Percentiles rank a stretch among this genome's conserved stretches.
phyloP scores from a whole-genome alignment of 345 rosid genomes.

The Hibiscus syriacus region DNA sequence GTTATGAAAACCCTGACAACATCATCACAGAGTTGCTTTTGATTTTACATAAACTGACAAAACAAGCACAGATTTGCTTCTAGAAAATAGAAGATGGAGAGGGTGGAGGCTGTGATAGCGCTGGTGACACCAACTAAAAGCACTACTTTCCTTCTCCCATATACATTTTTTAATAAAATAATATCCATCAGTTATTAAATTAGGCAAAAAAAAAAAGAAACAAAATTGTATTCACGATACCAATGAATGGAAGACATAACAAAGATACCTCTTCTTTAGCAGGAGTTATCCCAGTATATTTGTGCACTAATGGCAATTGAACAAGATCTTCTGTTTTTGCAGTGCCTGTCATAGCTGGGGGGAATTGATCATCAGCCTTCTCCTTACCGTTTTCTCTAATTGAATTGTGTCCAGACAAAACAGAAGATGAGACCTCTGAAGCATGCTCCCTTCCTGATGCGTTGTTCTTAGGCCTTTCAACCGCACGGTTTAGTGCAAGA shows the following conservation, averaged over 20 bases:
- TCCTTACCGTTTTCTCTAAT: slow-evolving; percentile 32
- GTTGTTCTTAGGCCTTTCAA: slow-evolving; percentile 36
- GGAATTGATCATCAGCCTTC: slow-evolving; percentile 31
- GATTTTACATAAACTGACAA: background rate
- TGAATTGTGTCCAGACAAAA: slow-evolving; percentile 23
- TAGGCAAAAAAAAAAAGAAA: background rate
- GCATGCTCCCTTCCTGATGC: slow-evolving; percentile 29
- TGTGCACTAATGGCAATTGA: slow-evolving; percentile 15
- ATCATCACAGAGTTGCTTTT: background rate
- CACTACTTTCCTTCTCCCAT: background rate
- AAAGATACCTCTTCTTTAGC: slow-evolving; percentile 43
- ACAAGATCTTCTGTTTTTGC: slow-evolving; percentile 17
- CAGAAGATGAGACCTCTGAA: slow-evolving; percentile 29
- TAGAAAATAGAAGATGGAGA: background rate
- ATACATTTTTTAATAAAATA: background rate
- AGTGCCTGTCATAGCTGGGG: slow-evolving; percentile 29
- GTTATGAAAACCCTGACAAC: background rate
- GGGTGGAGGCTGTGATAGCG: background rate
- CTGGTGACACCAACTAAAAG: background rate
- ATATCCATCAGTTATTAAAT: background rate
- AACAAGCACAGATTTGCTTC: background rate
- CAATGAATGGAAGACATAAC: background rate
- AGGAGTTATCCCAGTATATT: slow-evolving; percentile 21
- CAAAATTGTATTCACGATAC: background rate
- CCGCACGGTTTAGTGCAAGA: slow-evolving; percentile 23